Percentiles rank a stretch among this genome's conserved stretches.
phyloP scores from a whole-genome alignment of 495 filamentous ascomycete species.

The Aspergillus nidulans region DNA sequence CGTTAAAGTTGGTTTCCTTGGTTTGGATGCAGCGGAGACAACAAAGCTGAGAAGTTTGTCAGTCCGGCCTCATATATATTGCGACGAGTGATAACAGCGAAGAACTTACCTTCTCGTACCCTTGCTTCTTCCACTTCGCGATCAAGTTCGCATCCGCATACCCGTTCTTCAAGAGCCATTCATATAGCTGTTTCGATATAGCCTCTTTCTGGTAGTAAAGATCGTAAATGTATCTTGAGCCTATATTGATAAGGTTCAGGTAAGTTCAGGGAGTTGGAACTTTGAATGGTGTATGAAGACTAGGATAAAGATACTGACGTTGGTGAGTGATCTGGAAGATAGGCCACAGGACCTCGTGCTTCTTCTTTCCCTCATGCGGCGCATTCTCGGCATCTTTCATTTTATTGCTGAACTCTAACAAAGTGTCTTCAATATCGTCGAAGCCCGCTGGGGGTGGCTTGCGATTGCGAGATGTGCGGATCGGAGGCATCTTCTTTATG shows the following conservation, averaged over 20 bases:
- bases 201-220: slow-evolving; percentile 97
- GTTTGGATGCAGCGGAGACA: slow-evolving; percentile 96
- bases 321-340: slow-evolving; percentile 98
- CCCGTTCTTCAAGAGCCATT: slow-evolving; percentile 93
- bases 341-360: slow-evolving; percentile 89
- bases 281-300: neutral
- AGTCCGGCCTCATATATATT: neutral
- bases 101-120: slow-evolving; percentile 83
- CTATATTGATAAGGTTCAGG: slow-evolving; percentile 28
- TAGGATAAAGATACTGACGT: slow-evolving; percentile 47
- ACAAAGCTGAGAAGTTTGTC: slow-evolving; percentile 58
- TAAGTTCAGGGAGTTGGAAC: neutral
- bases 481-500: slow-evolving; percentile 68
- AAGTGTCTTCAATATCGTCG: slow-evolving; percentile 92
- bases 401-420: slow-evolving; percentile 92
- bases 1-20: slow-evolving; percentile 98
- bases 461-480: slow-evolving; percentile 69
- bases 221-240: slow-evolving; percentile 90
- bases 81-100: neutral
- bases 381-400: slow-evolving; percentile 97
- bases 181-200: slow-evolving; percentile 85
- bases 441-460: slow-evolving; percentile 95
- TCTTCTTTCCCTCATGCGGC: slow-evolving; percentile 70
- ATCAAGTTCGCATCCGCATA: slow-evolving; percentile 94
- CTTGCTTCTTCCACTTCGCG: slow-evolving; percentile 99